phyloP scores from a whole-genome alignment of 805 yeast species.

The Candida dajiaensis region DNA sequence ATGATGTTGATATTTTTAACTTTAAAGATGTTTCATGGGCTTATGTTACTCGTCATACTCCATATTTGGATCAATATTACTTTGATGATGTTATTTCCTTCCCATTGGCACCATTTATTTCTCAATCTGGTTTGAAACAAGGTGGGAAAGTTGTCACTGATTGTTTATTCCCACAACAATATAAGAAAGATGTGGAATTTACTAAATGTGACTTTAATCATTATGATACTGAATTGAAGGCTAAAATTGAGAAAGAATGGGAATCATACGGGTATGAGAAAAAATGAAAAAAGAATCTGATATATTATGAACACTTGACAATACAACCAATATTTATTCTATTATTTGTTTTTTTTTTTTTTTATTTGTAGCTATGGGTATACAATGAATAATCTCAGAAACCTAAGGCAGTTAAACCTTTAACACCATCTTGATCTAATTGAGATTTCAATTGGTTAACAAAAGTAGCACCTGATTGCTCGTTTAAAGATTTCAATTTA shows the following conservation, averaged over 20 bases:
- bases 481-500: constrained; percentile 14
- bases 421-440: constrained; percentile 10
- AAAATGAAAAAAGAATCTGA: too few species aligned
- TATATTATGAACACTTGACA: too few species aligned
- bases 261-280: constrained; percentile 4
- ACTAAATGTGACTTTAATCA: constrained; percentile 18
- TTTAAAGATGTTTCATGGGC: constrained; percentile 25
- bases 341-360: too few species aligned
- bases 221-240: constrained; percentile 4
- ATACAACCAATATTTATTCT: too few species aligned
- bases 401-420: constrained; percentile 15
- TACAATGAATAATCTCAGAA: constrained; percentile 3
- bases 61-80: constrained; percentile 18
- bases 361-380: neutral
- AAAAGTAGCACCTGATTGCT: constrained; percentile 14
- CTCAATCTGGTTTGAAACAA: constrained; percentile 7
- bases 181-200: constrained; percentile 13
- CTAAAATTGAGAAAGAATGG: constrained; percentile 7
- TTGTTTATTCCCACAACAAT: constrained; percentile 21
- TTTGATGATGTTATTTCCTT: constrained; percentile 18
- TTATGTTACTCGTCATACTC: constrained; percentile 24
- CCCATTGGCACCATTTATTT: constrained; percentile 24
- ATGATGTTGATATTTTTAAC: constrained; percentile 25
- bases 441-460: constrained; percentile 15
- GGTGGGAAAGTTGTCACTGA: constrained; percentile 25